phyloP scores from a whole-genome alignment of 768 basidiomycete genomes.

The Boletus patriciae region DNA sequence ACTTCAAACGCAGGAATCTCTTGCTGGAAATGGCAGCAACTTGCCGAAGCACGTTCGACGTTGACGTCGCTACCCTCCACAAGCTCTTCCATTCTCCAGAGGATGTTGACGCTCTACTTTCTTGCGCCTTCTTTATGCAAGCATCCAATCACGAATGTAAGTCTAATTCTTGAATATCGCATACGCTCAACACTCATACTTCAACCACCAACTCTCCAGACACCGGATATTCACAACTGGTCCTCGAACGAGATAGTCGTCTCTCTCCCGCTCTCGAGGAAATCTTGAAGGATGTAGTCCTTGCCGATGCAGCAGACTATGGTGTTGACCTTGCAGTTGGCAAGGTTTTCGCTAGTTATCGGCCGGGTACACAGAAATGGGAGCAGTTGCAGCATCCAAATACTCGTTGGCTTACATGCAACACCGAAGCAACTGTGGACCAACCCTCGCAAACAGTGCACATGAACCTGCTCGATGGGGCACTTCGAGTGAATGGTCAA shows the following conservation, averaged over 20 bases:
- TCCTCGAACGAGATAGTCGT: not conserved
- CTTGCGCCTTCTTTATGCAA: not conserved
- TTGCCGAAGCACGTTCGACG: not conserved
- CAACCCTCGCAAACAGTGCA: not conserved
- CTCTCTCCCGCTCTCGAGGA: not conserved
- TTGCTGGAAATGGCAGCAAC: not conserved
- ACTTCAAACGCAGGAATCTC: not conserved
- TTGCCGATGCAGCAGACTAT: not conserved
- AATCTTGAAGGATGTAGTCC: not conserved
- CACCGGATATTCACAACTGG: not conserved
- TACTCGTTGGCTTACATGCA: not conserved
- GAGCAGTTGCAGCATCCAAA: not conserved
- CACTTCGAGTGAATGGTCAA: not conserved
- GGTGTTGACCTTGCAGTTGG: not conserved
- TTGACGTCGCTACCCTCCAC: not conserved
- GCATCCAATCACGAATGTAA: no score
- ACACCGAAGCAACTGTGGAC: not conserved
- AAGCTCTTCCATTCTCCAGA: not conserved
- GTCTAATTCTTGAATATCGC: not conserved
- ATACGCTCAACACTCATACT: no score
- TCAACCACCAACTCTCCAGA: no score
- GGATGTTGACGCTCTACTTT: not conserved
- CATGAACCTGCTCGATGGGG: not conserved
- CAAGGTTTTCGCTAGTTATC: not conserved
- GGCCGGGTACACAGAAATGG: not conserved